Evolutionary conservation across 768 basidiomycete genomes (phyloP).

Genomic region (Tricholoma sp.): DNA sequence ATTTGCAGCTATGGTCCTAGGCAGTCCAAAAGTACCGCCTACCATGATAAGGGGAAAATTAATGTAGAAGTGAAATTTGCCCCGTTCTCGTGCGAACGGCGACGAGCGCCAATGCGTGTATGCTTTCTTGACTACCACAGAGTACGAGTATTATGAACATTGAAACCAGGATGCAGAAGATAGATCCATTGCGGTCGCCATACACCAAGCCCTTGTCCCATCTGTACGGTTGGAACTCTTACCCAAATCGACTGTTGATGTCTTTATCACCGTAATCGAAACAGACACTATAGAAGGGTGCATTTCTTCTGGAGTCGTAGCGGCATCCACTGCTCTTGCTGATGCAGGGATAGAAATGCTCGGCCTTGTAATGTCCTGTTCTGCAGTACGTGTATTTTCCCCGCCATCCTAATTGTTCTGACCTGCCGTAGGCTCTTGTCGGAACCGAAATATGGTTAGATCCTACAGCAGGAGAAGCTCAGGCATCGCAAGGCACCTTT

Average conservation of each 20-base stretch:
- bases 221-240: slow-evolving; percentile 83
- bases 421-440: slow-evolving; percentile 45
- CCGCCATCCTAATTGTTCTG: not conserved
- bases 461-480: slow-evolving; percentile 68
- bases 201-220: slow-evolving; percentile 82
- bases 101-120: slow-evolving; percentile 85
- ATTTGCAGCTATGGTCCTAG: slow-evolving; percentile 71
- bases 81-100: slow-evolving; percentile 78
- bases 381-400: slow-evolving; percentile 49
- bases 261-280: slow-evolving; percentile 87
- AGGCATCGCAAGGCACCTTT: slow-evolving; percentile 56
- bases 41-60: slow-evolving; percentile 82
- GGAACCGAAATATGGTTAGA: slow-evolving; percentile 69
- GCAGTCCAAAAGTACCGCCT: slow-evolving; percentile 73
- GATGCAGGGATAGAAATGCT: slow-evolving; percentile 91
- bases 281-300: slow-evolving; percentile 90
- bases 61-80: slow-evolving; percentile 97
- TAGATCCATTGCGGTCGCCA: slow-evolving; percentile 71
- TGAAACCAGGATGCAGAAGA: slow-evolving; percentile 86
- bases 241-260: slow-evolving; percentile 93
- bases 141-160: slow-evolving; percentile 13
- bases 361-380: slow-evolving; percentile 81
- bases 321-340: slow-evolving; percentile 86
- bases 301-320: slow-evolving; percentile 80
- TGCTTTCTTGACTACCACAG: slow-evolving; percentile 22